Percentiles rank a stretch among this genome's conserved stretches.
Evolutionary conservation across 805 yeast species (phyloP).

Genomic region (Metschnikowia sp.): DNA sequence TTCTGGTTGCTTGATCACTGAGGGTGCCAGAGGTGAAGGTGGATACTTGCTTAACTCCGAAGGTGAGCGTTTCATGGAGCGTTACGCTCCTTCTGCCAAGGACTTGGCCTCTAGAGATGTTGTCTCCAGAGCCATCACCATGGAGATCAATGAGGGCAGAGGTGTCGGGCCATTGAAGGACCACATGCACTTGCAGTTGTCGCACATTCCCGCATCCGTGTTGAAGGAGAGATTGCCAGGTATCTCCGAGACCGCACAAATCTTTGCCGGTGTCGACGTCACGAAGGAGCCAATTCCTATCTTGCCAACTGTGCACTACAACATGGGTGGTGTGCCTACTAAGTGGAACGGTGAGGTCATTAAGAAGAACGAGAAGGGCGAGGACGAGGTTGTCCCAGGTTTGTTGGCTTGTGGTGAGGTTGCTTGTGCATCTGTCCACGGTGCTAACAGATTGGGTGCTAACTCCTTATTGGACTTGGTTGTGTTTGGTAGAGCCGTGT

Average conservation of each 20-base stretch:
- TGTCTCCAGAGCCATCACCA: conserved; percentile 95
- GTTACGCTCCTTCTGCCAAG: conserved; percentile 98
- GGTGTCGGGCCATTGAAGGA: conserved; percentile 97
- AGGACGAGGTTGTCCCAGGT: conserved; percentile 90
- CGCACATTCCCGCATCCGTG: conserved; percentile 89
- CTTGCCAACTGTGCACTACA: conserved; percentile 96
- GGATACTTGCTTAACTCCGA: conserved; percentile 93
- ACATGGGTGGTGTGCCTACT: conserved; percentile 99
- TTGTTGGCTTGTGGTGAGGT: conserved; percentile 97
- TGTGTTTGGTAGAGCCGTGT: conserved; percentile 97
- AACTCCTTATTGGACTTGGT: conserved; percentile 94
- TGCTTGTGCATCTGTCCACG: conserved; percentile 98
- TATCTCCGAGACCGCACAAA: conserved; percentile 97
- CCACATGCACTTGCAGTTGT: conserved; percentile 91
- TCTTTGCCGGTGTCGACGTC: conserved; percentile 98
- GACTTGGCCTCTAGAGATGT: conserved; percentile 98
- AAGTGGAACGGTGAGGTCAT: conserved; percentile 95
- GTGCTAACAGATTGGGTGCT: conserved; percentile 99
- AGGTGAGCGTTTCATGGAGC: conserved; percentile 99
- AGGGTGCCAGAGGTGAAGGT: conserved; percentile 99
- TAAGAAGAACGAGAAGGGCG: conserved; percentile 78
- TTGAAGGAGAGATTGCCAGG: conserved; percentile 96
- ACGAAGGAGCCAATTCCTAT: conserved; percentile 99
- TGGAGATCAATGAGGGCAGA: conserved; percentile 98
- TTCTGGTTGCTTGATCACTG: conserved; percentile 97